Conservation (phyloP, 768 basidiomycete species). For the Kwoniella sp. region DNA sequence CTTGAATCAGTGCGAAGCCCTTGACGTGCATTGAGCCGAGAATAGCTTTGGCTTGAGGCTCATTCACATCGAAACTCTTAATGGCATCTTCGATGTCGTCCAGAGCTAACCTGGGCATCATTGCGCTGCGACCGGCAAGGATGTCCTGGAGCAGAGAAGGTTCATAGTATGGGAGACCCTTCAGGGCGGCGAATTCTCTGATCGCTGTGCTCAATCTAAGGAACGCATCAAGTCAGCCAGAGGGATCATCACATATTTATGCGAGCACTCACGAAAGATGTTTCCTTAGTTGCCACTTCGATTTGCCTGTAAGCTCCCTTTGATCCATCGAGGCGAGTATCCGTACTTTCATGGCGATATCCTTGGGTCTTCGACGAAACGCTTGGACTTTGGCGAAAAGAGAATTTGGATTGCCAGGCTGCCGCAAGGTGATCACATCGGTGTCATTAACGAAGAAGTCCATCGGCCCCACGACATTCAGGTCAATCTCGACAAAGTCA, state of each 20-base stretch:
- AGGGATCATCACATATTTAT: too few relatives aligned
- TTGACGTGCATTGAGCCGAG: constrained; percentile 67
- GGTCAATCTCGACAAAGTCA: constrained; percentile 79
- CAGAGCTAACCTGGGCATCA: constrained; percentile 58
- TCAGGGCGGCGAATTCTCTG: constrained; percentile 86
- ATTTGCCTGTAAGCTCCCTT: constrained; percentile 66
- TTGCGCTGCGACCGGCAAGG: constrained; percentile 66
- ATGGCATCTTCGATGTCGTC: constrained; percentile 68
- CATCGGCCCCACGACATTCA: constrained; percentile 64
- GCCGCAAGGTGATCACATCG: constrained; percentile 78
- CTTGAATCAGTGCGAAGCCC: constrained; percentile 92
- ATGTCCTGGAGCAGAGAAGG: constrained; percentile 64
- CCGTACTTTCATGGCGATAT: constrained; percentile 65
- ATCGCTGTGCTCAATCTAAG: constrained; percentile 82
- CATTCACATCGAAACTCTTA: constrained; percentile 74
- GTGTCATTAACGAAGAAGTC: constrained; percentile 78
- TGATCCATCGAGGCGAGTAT: constrained; percentile 46
- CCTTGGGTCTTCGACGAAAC: constrained; percentile 59
- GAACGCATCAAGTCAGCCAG: too few relatives aligned
- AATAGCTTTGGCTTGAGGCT: constrained; percentile 91
- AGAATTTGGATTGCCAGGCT: constrained; percentile 61
- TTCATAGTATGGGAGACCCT: constrained; percentile 80
- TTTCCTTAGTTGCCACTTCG: constrained; percentile 74
- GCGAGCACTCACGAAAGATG: constrained; percentile 76
- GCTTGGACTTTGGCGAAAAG: constrained; percentile 73